phyloP scores from a whole-genome alignment of 1,284 basidiomycete species.

The Austroboletus niveus region DNA sequence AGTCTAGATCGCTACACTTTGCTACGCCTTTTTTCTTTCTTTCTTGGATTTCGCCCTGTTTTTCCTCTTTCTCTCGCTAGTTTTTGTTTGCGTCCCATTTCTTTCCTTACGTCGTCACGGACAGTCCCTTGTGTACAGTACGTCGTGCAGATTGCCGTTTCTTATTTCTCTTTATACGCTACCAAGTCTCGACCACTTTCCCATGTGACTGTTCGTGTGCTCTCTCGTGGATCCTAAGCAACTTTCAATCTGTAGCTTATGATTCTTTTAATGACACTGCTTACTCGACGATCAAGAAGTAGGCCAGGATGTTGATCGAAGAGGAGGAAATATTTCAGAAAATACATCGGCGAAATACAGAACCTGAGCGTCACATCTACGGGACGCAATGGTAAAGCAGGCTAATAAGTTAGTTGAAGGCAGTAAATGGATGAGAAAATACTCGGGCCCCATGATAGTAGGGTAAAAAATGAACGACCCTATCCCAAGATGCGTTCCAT shows the following conservation, averaged over 20 bases:
- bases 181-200: conserved; percentile 2
- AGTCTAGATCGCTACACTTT: conserved; percentile 1
- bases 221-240: neutral
- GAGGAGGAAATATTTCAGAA: too few species aligned
- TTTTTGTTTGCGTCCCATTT: neutral
- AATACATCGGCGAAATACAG: neutral
- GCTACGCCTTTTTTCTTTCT: neutral
- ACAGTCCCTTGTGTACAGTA: conserved; percentile 29
- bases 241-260: conserved; percentile 17
- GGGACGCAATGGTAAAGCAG: neutral
- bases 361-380: neutral
- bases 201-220: conserved; percentile 8
- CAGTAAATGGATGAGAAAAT: neutral
- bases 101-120: conserved; percentile 6
- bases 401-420: neutral
- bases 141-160: conserved; percentile 19
- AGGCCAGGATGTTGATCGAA: too few species aligned
- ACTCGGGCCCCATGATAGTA: too few species aligned
- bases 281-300: neutral
- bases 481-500: conserved; percentile 60
- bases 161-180: conserved; percentile 37
- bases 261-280: conserved; percentile 13
- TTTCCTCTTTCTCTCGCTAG: conserved; percentile 5
- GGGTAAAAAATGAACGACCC: neutral
- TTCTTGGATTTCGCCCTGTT: neutral